Conservation (phyloP, 331 rosid species). For the Ulmus americana region DNA sequence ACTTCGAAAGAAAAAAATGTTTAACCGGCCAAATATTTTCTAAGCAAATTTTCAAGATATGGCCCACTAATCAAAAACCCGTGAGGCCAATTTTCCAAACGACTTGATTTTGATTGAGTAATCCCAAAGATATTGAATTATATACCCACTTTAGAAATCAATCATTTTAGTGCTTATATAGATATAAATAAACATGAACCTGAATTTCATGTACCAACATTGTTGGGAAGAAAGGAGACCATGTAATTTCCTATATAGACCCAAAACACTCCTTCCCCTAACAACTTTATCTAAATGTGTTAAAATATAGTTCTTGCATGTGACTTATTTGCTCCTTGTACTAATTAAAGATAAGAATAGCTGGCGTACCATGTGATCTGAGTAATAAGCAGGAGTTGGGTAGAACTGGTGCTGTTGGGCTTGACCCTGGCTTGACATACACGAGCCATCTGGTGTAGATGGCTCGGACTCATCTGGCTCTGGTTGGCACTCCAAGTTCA, state of each 20-base stretch:
- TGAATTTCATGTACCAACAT: conserved; percentile 9
- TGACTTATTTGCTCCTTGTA: neutral
- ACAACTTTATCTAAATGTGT: neutral
- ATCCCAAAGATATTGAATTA: conserved; percentile 4
- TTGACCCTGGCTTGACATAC: conserved; percentile 40
- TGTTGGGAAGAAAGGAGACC: conserved; percentile 27
- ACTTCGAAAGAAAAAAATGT: neutral
- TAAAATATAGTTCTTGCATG: neutral
- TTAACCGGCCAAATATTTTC: neutral
- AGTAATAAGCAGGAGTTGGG: conserved; percentile 32
- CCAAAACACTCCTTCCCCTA: neutral
- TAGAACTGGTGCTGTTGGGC: conserved; percentile 30
- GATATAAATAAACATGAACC: neutral
- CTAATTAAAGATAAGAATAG: neutral
- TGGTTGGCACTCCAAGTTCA: conserved; percentile 79
- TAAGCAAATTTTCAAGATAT: neutral
- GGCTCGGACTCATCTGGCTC: conserved; percentile 31
- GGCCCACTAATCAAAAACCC: conserved; percentile 12
- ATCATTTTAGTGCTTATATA: conserved; percentile 1
- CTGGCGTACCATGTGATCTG: conserved; percentile 61
- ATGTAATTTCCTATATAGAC: conserved; percentile 1
- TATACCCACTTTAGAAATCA: conserved; percentile 1
- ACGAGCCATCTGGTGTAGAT: conserved; percentile 35
- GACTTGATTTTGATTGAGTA: conserved; percentile 7
- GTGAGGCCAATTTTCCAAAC: neutral